Conservation (phyloP, 306 rosid genomes). For the Lathyrus sativus region DNA sequence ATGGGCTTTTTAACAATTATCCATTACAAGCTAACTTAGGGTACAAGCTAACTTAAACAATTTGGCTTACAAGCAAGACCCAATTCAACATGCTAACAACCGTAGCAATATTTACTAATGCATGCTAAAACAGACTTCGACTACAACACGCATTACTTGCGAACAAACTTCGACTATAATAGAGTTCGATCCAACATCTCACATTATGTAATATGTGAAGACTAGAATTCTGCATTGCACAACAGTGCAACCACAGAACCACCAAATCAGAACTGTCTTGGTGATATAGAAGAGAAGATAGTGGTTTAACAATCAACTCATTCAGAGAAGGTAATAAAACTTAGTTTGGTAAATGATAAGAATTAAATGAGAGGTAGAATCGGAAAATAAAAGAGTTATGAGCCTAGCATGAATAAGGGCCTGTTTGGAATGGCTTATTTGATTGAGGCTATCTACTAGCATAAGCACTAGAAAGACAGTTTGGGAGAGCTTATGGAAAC, state of each 20-base stretch:
- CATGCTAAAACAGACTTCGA: too few species aligned
- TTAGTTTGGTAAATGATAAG: neutral
- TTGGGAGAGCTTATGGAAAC: neutral
- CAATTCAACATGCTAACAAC: too few species aligned
- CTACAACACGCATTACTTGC: too few species aligned
- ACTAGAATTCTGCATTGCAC: neutral
- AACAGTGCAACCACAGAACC: neutral
- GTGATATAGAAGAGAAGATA: constrained; percentile 7
- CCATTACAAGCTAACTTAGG: too few species aligned
- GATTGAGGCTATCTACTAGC: neutral
- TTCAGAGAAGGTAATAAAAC: neutral
- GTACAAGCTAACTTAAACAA: too few species aligned
- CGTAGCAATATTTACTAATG: too few species aligned
- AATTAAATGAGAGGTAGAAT: constrained; percentile 1
- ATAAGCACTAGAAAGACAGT: neutral
- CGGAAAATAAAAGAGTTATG: neutral
- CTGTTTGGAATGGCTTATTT: neutral
- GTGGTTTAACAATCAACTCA: constrained; percentile 6
- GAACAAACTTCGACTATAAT: too few species aligned
- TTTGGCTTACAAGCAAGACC: too few species aligned
- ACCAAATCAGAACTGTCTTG: constrained; percentile 13
- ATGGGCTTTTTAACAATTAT: too few species aligned
- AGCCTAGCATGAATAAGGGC: neutral
- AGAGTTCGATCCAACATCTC: too few species aligned
- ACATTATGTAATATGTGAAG: constrained; percentile 27